Evolutionary conservation across 2,329 filamentous ascomycete species (phyloP).

Genomic region (Arthrobotrys iridis): DNA sequence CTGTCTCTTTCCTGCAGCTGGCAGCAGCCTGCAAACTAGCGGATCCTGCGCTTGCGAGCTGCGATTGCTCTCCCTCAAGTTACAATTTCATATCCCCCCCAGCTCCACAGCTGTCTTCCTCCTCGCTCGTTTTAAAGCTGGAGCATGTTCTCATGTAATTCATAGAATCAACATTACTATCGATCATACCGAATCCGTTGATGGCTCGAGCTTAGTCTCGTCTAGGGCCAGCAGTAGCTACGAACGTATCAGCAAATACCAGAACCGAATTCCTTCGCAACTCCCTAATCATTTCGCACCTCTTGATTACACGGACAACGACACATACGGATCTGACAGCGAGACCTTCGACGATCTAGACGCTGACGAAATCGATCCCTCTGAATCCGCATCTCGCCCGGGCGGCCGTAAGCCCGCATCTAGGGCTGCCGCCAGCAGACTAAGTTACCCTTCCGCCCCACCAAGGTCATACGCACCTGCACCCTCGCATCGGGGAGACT

Average conservation of each 20-base stretch:
- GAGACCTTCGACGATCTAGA: conserved; percentile 57
- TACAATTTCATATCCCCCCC: conserved; percentile 6
- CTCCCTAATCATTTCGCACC: conserved; percentile 53
- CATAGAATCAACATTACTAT: conserved; percentile 59
- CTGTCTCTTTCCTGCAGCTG: conserved; percentile 3
- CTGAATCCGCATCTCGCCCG: conserved; percentile 58
- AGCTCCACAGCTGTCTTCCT: conserved; percentile 6
- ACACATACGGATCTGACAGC: conserved; percentile 55
- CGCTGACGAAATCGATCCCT: conserved; percentile 58
- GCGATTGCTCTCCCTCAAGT: background rate
- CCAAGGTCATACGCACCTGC: conserved; percentile 44
- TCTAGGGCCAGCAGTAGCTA: conserved; percentile 57
- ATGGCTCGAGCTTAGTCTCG: conserved; percentile 58
- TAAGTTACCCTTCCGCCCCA: conserved; percentile 39
- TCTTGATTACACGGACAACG: conserved; percentile 56
- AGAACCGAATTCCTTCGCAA: conserved; percentile 36
- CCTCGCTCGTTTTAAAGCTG: conserved; percentile 38
- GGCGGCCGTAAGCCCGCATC: conserved; percentile 52
- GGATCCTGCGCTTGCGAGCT: conserved; percentile 6
- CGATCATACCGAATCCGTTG: conserved; percentile 59
- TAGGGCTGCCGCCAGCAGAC: conserved; percentile 45
- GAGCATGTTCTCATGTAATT: conserved; percentile 54
- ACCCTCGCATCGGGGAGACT: conserved; percentile 32
- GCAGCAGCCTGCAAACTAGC: too few relatives aligned
- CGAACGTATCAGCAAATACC: conserved; percentile 55